Conservation (phyloP, 306 rosid species). For the Vigna reflexopilosa region DNA sequence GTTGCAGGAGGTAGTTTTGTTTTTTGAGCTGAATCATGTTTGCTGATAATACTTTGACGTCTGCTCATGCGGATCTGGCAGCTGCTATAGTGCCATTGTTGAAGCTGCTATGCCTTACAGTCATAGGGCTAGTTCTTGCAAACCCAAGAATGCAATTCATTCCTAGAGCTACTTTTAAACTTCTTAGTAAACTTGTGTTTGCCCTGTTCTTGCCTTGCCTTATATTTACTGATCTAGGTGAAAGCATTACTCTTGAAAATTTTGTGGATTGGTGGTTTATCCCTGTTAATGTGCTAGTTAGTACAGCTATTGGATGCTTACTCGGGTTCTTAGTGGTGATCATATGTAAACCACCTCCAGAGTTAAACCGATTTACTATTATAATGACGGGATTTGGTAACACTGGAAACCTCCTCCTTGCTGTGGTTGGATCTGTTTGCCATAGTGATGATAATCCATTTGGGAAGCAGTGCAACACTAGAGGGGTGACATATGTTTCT, state of each 20-base stretch:
- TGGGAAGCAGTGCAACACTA: conserved; percentile 70
- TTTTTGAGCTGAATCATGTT: conserved; percentile 51
- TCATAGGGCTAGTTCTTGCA: conserved; percentile 73
- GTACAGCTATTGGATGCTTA: conserved; percentile 70
- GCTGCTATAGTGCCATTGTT: conserved; percentile 74
- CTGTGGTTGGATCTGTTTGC: conserved; percentile 83
- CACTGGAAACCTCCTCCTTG: conserved; percentile 90
- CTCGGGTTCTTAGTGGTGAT: conserved; percentile 76
- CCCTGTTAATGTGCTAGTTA: conserved; percentile 76
- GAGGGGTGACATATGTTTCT: conserved; percentile 92
- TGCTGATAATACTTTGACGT: conserved; percentile 35
- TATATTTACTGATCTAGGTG: conserved; percentile 82
- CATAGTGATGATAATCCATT: conserved; percentile 73
- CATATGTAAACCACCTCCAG: conserved; percentile 81
- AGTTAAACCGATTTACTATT: conserved; percentile 66
- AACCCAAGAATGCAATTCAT: conserved; percentile 68
- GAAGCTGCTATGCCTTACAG: conserved; percentile 74
- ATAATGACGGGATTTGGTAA: conserved; percentile 92
- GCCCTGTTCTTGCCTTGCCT: conserved; percentile 92
- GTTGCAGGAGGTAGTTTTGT: conserved; percentile 51
- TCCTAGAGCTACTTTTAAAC: conserved; percentile 76
- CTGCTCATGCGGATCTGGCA: conserved; percentile 58
- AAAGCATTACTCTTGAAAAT: conserved; percentile 68
- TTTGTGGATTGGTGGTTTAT: conserved; percentile 84
- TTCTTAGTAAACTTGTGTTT: conserved; percentile 86